A percentile compares a stretch with the other conserved stretches of the same genome.
Evolutionary conservation across 208 protist species (phyloP).

Genomic region (Zelonia costaricensis): DNA sequence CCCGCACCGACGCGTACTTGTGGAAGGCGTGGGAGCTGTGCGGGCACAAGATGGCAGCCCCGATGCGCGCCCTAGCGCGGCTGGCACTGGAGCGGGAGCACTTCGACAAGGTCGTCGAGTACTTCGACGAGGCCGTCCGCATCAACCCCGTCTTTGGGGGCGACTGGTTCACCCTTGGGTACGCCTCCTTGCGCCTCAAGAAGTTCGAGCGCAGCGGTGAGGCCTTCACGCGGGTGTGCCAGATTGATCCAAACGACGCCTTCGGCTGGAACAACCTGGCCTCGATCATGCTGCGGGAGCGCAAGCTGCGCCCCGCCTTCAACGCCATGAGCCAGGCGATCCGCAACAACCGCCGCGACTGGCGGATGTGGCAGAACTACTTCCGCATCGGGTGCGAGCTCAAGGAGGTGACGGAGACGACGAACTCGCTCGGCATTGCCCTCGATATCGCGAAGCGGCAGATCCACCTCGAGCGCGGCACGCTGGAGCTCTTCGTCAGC

Average conservation of each 20-base stretch:
- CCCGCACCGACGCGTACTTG: constrained; percentile 72
- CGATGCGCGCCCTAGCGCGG: constrained; percentile 86
- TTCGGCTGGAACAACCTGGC: constrained; percentile 93
- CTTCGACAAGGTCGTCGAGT: constrained; percentile 85
- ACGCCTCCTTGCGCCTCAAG: constrained; percentile 71
- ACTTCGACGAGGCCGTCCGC: constrained; percentile 86
- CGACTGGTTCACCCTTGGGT: constrained; percentile 93
- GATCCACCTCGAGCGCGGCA: constrained; percentile 56
- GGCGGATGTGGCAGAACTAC: constrained; percentile 94
- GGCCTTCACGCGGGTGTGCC: constrained; percentile 89
- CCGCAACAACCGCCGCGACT: constrained; percentile 82
- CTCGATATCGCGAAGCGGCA: constrained; percentile 80
- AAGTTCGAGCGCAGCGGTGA: constrained; percentile 74
- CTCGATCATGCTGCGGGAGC: constrained; percentile 76
- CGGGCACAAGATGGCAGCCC: constrained; percentile 74
- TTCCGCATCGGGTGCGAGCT: constrained; percentile 87
- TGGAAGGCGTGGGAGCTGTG: constrained; percentile 93
- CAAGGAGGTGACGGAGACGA: constrained; percentile 83
- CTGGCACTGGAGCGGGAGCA: constrained; percentile 85
- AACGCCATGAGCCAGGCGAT: constrained; percentile 91
- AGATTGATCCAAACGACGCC: constrained; percentile 88
- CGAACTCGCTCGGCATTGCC: constrained; percentile 75
- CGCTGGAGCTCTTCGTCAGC: constrained; percentile 71
- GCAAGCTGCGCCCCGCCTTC: constrained; percentile 83
- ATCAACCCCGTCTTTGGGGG: constrained; percentile 91